Evolutionary conservation across 208 protist genomes (phyloP).

Genomic region (Acanthamoeba culbertsoni): DNA sequence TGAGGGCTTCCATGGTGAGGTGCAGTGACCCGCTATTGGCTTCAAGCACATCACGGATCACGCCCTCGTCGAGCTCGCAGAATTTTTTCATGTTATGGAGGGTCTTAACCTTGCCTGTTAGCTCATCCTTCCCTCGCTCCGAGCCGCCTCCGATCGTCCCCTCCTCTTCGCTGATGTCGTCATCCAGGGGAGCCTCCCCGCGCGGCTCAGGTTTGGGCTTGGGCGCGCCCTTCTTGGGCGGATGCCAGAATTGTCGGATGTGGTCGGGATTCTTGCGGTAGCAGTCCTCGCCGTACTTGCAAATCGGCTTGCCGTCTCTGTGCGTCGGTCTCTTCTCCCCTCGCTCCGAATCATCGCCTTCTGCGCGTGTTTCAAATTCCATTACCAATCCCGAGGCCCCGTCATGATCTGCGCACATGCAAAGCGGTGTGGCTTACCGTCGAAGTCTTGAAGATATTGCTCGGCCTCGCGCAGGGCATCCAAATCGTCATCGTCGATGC

Average conservation of each 20-base stretch:
- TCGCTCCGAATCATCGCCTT: neutral
- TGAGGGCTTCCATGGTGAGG: slow-evolving; percentile 51
- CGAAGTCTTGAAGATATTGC: neutral
- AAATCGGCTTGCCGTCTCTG: slow-evolving; percentile 54
- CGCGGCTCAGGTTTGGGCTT: neutral
- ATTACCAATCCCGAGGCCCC: too few relatives aligned
- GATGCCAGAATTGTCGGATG: slow-evolving; percentile 66
- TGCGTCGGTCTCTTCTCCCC: neutral
- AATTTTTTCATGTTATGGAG: neutral
- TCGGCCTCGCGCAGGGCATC: neutral
- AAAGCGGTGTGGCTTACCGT: too few relatives aligned
- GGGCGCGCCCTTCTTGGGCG: neutral
- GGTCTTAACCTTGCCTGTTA: neutral
- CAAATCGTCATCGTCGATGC: neutral
- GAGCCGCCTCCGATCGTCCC: neutral
- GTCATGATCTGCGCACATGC: too few relatives aligned
- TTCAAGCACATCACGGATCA: neutral
- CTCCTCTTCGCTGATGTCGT: slow-evolving; percentile 4
- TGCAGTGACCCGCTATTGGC: slow-evolving; percentile 41
- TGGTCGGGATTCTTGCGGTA: slow-evolving; percentile 73
- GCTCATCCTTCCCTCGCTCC: neutral
- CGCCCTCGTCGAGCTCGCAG: neutral
- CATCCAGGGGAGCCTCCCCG: neutral
- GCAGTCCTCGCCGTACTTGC: slow-evolving; percentile 67
- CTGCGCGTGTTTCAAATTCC: too few relatives aligned